A percentile compares a stretch with the other conserved stretches of the same genome.
phyloP scores from a whole-genome alignment of 2,329 filamentous ascomycete species.

The Microdochium nivale region DNA sequence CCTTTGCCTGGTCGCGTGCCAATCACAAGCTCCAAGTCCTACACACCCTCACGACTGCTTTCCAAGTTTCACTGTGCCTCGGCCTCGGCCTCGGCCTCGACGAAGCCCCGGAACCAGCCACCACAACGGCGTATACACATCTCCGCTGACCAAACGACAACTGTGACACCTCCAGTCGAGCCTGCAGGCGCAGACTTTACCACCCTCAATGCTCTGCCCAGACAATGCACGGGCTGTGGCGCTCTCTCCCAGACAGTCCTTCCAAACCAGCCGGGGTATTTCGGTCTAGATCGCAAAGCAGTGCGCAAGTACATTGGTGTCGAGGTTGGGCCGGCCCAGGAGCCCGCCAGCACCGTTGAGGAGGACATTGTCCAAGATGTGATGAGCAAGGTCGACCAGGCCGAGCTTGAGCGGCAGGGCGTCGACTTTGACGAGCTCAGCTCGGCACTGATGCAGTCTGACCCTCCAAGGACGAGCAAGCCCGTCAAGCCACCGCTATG shows the following conservation, averaged over 20 bases:
- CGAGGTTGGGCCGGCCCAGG: conserved; percentile 12
- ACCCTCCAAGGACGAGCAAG: conserved; percentile 9
- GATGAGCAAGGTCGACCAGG: conserved; percentile 31
- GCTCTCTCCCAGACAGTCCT: conserved; percentile 50
- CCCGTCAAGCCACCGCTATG: conserved; percentile 54
- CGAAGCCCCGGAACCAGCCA: not conserved
- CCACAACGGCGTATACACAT: not conserved
- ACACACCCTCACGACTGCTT: conserved; percentile 1
- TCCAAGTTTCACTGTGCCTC: conserved; percentile 3
- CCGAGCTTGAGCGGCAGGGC: conserved; percentile 34
- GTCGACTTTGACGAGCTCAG: conserved; percentile 26
- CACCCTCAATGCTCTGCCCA: conserved; percentile 31
- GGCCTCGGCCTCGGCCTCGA: conserved; percentile 1
- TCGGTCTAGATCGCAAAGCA: conserved; percentile 39
- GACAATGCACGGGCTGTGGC: conserved; percentile 56
- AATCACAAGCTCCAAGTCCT: conserved; percentile 16
- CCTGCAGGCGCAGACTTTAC: not conserved
- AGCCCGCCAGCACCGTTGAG: conserved; percentile 18
- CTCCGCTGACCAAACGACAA: not conserved
- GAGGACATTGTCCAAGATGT: conserved; percentile 38
- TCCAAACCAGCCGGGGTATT: conserved; percentile 47
- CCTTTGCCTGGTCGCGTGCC: conserved; percentile 27
- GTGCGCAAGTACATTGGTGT: conserved; percentile 38
- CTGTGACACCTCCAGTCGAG: conserved; percentile 1
- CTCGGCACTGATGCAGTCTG: conserved; percentile 19